Percentiles rank a stretch among this genome's conserved stretches.
phyloP scores from a whole-genome alignment of 2,329 filamentous ascomycete species.

The Alternaria metachromatica region DNA sequence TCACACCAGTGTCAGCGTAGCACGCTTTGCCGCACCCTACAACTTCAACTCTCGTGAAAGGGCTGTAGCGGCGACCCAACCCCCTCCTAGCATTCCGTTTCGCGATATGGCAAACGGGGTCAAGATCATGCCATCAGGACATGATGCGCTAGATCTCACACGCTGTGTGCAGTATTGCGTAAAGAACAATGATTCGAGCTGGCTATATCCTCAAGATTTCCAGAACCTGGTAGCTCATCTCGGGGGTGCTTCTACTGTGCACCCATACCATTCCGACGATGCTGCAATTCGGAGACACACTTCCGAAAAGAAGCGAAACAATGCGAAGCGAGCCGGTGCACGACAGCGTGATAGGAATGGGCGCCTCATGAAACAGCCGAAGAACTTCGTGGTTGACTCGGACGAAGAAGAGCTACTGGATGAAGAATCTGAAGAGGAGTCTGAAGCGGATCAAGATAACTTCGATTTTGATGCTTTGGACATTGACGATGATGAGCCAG shows the following conservation, averaged over 20 bases:
- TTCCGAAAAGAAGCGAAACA: neutral
- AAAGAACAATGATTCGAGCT: slow-evolving; percentile 20
- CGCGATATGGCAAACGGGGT: slow-evolving; percentile 22
- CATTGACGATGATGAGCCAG: neutral
- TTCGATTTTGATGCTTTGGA: neutral
- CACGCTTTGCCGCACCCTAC: slow-evolving; percentile 19
- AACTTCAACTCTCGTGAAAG: neutral
- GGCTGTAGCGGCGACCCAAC: neutral
- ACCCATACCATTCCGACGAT: slow-evolving; percentile 12
- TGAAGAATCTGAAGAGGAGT: neutral
- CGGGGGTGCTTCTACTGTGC: slow-evolving; percentile 16
- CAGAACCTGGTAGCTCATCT: slow-evolving; percentile 10
- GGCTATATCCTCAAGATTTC: slow-evolving; percentile 29
- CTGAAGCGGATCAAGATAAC: neutral
- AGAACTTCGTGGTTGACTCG: neutral
- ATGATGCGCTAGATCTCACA: slow-evolving; percentile 34
- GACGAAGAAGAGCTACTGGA: neutral
- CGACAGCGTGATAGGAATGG: slow-evolving; percentile 4
- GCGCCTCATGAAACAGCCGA: slow-evolving; percentile 2
- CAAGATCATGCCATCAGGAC: slow-evolving; percentile 15
- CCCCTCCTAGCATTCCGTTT: slow-evolving; percentile 17
- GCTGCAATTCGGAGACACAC: slow-evolving; percentile 16
- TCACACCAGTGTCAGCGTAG: slow-evolving; percentile 20
- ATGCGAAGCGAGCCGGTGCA: neutral
- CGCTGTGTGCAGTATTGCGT: slow-evolving; percentile 25